Evolutionary conservation across 495 filamentous ascomycete species (phyloP), one percentile per base, ranked within the genome.

Genomic region (Echria macrotheca): DNA sequence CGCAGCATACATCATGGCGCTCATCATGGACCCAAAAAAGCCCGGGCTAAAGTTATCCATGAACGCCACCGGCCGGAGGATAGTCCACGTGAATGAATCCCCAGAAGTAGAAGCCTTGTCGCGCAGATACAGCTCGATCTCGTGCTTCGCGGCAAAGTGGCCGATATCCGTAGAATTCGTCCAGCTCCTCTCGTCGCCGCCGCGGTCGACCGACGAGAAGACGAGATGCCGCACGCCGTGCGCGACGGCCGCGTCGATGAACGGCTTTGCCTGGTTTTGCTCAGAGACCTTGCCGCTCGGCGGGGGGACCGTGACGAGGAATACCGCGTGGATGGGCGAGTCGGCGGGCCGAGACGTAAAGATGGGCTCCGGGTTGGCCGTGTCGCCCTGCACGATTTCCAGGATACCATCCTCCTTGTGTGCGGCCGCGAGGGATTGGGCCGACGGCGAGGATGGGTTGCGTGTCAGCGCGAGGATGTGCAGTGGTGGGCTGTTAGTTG

Each of bases 401-500:
- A 83, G 61, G 37, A 51, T 14, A n/a, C n/a, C n/a, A n/a, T n/a
- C n/a, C n/a, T 43, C 49, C 17, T 60, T 56, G 55, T 66, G 50
- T 28, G 56, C 50, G 9, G 51, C 50, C 3, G 61, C 63, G 4
- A 86, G 70, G 33, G 69, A 67, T 55, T 79, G 66, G 0, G 85
- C 82, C 11, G 65, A 69, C 17, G 69, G 26, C 8, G 80, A 81
- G 6, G 66, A 50, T 5, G 76, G 47, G 49, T 85, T 73, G 37
- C 86, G 82, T 0, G 86, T 89, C 11, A 89, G 69, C 15, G 81
- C 86, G 12, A 89, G 75, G 55, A 90, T 81, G 42, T 80, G 73
- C 62, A 83, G 71, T 7, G 66, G 59, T 2, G 48, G 28, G 24
- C 37, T 5, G n/a, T 65, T 47, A n/a, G n/a, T n/a, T 3, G 52